Evolutionary conservation across 2,329 filamentous ascomycete species (phyloP), one percentile per base, ranked within the genome.

Genomic region (Ascochyta lentis): DNA sequence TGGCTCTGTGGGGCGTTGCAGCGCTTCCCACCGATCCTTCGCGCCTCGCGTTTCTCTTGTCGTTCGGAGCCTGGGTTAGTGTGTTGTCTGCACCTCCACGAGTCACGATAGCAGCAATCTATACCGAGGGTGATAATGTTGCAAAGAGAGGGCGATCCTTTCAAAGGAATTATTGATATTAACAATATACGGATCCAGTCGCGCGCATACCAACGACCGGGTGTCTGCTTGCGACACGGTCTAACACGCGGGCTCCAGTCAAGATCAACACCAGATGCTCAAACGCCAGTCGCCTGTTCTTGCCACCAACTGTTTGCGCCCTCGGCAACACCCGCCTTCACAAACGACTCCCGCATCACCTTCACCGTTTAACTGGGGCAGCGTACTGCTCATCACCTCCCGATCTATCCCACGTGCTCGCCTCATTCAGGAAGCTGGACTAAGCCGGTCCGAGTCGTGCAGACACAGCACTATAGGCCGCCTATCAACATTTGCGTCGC

Each of bases 401-500:
- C 26, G 27, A 47, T 42, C 16, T 2, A 15, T 53, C 24, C 43
- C 47, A 56, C 47, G 47, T 51, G 53, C 53, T 37, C 24, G 29
- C 8, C 43, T 47, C 33, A 26, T 47, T 47, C 24, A 12, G 42
- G 46, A 42, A 51, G 42, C 37, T 51, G 47, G 43, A 23, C 37
- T 42, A 33, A 37, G 29, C 53, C 42, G 47, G 47, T 39, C 53
- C 47, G 42, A 38, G 27, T 47, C 37, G 43, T 56, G 48, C 38
- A 51, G 38, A 56, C 31, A 43, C 8, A 39, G 44, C 43, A 56
- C 48, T 51, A 51, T 51, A 42, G 42, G 42, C 47, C 42, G 42
- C 53, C 47, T 56, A 56, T 56, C 53, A 48, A 31, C 47, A 56
- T 47, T 33, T 51, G 31, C 42, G 38, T 19, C 26, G 13, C 24